Conservation (phyloP, 192 early-diverging fungal genomes). For the Mortierella claussenii region DNA sequence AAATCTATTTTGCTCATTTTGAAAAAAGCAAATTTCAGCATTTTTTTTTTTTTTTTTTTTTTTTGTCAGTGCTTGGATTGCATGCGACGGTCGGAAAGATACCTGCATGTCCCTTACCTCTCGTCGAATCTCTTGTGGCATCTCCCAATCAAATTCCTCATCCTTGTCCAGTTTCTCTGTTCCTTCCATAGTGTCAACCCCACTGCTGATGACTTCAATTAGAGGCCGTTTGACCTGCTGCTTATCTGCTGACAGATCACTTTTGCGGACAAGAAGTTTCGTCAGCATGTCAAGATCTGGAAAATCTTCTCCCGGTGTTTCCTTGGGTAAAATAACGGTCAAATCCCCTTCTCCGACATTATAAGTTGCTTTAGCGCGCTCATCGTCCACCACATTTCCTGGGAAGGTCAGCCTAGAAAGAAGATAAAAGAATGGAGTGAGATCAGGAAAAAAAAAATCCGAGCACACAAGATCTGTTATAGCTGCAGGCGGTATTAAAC, state of each 20-base stretch:
- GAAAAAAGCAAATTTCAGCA: no score
- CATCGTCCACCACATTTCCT: slow-evolving; percentile 85
- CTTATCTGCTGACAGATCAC: slow-evolving; percentile 51
- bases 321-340: slow-evolving; percentile 81
- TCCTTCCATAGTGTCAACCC: slow-evolving; percentile 38
- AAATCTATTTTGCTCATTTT: slow-evolving; percentile 11
- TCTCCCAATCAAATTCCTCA: slow-evolving; percentile 88
- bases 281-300: slow-evolving; percentile 89
- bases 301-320: slow-evolving; percentile 81
- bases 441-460: no score
- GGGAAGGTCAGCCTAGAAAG: slow-evolving; percentile 87
- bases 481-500: no score
- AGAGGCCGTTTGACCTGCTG: slow-evolving; percentile 59
- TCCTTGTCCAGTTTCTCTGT: slow-evolving; percentile 49
- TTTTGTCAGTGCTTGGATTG: no score
- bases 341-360: slow-evolving; percentile 84
- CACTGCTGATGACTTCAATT: slow-evolving; percentile 71
- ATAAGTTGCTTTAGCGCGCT: slow-evolving; percentile 79
- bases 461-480: no score
- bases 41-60: no score
- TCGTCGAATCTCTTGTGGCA: slow-evolving; percentile 76
- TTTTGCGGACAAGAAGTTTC: slow-evolving; percentile 76
- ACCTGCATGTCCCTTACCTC: slow-evolving; percentile 22
- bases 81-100: no score
- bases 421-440: no score